A percentile compares a stretch with the other conserved stretches of the same genome.
Conservation (phyloP, 306 rosid species). For the Hylodesmum podocarpum region DNA sequence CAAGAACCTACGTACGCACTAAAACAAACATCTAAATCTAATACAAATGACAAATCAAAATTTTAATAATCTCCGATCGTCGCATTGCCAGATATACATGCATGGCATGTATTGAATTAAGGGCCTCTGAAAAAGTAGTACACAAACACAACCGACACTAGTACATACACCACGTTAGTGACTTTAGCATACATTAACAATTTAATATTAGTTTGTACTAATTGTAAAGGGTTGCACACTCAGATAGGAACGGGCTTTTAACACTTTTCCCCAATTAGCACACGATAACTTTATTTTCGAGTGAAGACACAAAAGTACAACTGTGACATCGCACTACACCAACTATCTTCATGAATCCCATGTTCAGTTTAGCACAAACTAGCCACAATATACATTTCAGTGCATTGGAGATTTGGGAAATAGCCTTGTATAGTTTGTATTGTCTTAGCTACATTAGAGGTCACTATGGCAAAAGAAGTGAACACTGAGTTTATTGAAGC, state of each 20-base stretch:
- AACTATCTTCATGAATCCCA: constrained; percentile 9
- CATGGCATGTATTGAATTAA: background rate
- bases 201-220: too few species aligned
- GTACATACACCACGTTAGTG: background rate
- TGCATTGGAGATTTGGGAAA: background rate
- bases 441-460: background rate
- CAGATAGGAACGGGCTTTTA: constrained; percentile 15
- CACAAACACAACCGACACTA: background rate
- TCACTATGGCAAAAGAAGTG: background rate
- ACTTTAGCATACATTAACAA: constrained; percentile 29
- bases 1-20: constrained; percentile 18
- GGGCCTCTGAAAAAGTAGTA: constrained; percentile 20
- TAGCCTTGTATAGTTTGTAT: background rate
- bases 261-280: constrained; percentile 18
- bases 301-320: constrained; percentile 43
- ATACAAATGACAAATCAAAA: background rate
- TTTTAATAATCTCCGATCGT: background rate
- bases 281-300: constrained; percentile 28
- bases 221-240: constrained; percentile 22
- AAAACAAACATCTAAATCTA: constrained; percentile 21
- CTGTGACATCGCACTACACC: constrained; percentile 47
- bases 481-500: background rate
- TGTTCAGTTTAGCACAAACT: background rate
- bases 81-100: constrained; percentile 16
- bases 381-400: background rate